phyloP scores from a whole-genome alignment of 2,329 filamentous ascomycete genomes.

The Neocatenulostroma microsporum region DNA sequence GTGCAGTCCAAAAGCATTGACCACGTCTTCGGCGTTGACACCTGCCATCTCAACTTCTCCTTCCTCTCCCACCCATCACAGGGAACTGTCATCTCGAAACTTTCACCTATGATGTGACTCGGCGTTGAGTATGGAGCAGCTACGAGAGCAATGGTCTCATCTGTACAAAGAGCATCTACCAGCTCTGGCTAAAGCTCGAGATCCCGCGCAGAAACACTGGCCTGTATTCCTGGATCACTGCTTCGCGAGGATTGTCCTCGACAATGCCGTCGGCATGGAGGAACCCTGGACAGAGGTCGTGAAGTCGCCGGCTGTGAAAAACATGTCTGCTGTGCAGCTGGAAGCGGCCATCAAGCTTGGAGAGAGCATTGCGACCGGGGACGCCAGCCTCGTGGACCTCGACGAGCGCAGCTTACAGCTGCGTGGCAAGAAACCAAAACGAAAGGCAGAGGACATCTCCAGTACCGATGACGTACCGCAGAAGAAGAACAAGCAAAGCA shows the following conservation, averaged over 20 bases:
- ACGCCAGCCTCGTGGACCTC: constrained; percentile 32
- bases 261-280: constrained; percentile 33
- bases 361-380: constrained; percentile 30
- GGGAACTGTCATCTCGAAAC: too few relatives aligned
- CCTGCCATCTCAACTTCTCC: too few relatives aligned
- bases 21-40: too few relatives aligned
- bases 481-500: constrained; percentile 19
- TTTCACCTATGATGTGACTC: too few relatives aligned
- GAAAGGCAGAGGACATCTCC: constrained; percentile 9
- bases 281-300: constrained; percentile 38
- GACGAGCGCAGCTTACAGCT: constrained; percentile 34
- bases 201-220: constrained; percentile 32
- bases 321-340: constrained; percentile 37
- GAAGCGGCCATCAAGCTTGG: constrained; percentile 32
- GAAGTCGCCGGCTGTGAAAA: constrained; percentile 35
- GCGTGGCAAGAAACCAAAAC: constrained; percentile 31
- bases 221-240: constrained; percentile 39
- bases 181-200: constrained; percentile 21
- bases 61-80: neutral
- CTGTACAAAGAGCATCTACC: constrained; percentile 25
- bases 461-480: neutral
- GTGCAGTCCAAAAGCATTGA: too few relatives aligned
- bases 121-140: constrained; percentile 9
- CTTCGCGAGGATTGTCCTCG: constrained; percentile 40
- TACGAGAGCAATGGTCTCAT: constrained; percentile 20